phyloP scores from a whole-genome alignment of 495 filamentous ascomycete species.

The Neurospora africana region DNA sequence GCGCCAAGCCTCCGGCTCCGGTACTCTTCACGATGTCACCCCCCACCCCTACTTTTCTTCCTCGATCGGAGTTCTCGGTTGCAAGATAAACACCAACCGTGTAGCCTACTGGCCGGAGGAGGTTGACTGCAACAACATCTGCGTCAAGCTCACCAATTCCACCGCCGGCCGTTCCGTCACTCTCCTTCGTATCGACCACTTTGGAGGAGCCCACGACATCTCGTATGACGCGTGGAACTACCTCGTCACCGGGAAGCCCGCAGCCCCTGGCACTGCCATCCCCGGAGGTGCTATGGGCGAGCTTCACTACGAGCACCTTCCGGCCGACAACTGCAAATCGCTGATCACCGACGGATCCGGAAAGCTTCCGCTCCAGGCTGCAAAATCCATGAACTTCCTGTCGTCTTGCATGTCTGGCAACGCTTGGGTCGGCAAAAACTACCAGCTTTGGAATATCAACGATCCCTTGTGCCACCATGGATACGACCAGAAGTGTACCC shows the following conservation, averaged over 20 bases:
- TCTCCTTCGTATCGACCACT: constrained; percentile 26
- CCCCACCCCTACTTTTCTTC: constrained; percentile 29
- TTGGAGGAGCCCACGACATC: constrained; percentile 26
- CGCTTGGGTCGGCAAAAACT: constrained; percentile 21
- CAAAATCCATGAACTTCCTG: constrained; percentile 28
- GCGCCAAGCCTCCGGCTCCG: background rate
- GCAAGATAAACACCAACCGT: constrained; percentile 28
- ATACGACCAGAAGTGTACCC: constrained; percentile 21
- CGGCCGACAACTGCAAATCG: constrained; percentile 15
- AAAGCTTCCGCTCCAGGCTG: constrained; percentile 24
- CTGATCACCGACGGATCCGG: constrained; percentile 19
- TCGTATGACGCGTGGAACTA: constrained; percentile 31
- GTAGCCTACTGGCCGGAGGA: constrained; percentile 26
- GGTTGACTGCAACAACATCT: constrained; percentile 28
- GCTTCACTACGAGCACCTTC: constrained; percentile 16
- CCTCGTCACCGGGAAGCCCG: constrained; percentile 22
- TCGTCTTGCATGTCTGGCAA: constrained; percentile 16
- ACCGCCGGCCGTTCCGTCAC: constrained; percentile 15
- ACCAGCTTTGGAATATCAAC: constrained; percentile 21
- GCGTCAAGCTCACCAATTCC: constrained; percentile 20
- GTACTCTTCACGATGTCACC: constrained; percentile 13
- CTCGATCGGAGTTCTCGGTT: constrained; percentile 28
- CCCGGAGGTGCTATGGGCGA: constrained; percentile 18
- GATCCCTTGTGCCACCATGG: constrained; percentile 18
- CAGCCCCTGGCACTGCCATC: constrained; percentile 11